Conservation (phyloP, 495 filamentous ascomycete genomes). For the Tuber borchii region DNA sequence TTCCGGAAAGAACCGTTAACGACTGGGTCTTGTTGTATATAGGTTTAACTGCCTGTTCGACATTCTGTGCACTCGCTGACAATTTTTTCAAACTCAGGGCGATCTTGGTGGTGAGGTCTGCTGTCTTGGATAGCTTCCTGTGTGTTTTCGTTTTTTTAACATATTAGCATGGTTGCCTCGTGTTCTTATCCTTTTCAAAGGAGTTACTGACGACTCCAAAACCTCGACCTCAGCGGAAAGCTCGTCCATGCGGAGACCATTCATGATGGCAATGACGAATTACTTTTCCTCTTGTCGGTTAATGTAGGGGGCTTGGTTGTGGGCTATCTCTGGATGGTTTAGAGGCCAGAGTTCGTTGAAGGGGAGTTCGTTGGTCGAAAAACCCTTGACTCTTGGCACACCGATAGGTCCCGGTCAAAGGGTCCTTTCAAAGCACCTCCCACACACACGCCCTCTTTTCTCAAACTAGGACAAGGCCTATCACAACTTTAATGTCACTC, state of each 20-base stretch:
- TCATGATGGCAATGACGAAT: conserved; percentile 20
- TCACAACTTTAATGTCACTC: not conserved
- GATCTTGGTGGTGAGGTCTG: conserved; percentile 84
- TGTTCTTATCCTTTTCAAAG: not conserved
- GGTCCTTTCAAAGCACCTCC: conserved; percentile 4
- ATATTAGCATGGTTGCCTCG: conserved; percentile 10
- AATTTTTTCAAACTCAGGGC: conserved; percentile 76
- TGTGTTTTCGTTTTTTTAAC: not conserved
- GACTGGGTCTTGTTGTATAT: conserved; percentile 87
- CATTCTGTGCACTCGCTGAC: conserved; percentile 77
- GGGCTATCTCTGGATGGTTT: not conserved
- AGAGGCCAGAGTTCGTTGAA: conserved; percentile 1
- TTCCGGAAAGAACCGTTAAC: conserved; percentile 74
- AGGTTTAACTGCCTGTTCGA: conserved; percentile 85
- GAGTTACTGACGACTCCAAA: conserved; percentile 49
- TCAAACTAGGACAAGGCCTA: not conserved
- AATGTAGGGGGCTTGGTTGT: conserved; percentile 1
- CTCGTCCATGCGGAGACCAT: conserved; percentile 49
- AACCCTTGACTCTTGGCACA: conserved; percentile 8
- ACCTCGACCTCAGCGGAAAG: conserved; percentile 61
- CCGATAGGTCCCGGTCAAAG: conserved; percentile 10
- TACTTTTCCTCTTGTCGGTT: not conserved
- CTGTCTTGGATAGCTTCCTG: conserved; percentile 55
- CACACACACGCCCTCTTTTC: not conserved
- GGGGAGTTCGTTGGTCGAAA: conserved; percentile 8